Evolutionary conservation across 2,329 filamentous ascomycete genomes (phyloP).

Genomic region (Fusarium globosum): DNA sequence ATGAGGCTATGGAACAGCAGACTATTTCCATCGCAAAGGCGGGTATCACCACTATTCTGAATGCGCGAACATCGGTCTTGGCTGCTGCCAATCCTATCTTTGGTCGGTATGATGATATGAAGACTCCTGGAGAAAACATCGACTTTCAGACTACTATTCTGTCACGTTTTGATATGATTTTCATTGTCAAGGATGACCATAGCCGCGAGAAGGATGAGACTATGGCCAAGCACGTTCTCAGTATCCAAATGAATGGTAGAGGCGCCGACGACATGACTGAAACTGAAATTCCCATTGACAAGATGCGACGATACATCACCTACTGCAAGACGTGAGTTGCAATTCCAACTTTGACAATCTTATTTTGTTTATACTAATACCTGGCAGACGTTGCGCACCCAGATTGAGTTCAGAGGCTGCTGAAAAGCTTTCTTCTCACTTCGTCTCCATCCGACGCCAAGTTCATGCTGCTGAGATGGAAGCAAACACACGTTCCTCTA

Average conservation of each 20-base stretch:
- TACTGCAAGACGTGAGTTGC: constrained; percentile 91
- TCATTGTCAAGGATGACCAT: constrained; percentile 97
- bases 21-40: constrained; percentile 99
- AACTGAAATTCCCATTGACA: constrained; percentile 91
- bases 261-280: constrained; percentile 84
- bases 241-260: constrained; percentile 92
- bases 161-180: constrained; percentile 99
- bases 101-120: constrained; percentile 97
- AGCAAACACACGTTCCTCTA: constrained; percentile 89
- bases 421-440: constrained; percentile 96
- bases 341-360: no score
- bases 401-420: constrained; percentile 90
- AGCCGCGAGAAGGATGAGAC: constrained; percentile 88
- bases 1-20: constrained; percentile 99
- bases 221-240: constrained; percentile 97
- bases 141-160: constrained; percentile 99
- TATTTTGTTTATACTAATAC: constrained; percentile 44
- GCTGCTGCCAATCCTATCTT: constrained; percentile 98
- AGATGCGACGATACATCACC: constrained; percentile 96
- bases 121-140: constrained; percentile 97
- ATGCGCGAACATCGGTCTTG: constrained; percentile 92
- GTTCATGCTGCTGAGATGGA: constrained; percentile 92
- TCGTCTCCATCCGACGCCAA: constrained; percentile 94
- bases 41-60: constrained; percentile 97
- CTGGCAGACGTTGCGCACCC: constrained; percentile 83